Conservation (phyloP, 495 filamentous ascomycete species). For the Halenospora varia region DNA sequence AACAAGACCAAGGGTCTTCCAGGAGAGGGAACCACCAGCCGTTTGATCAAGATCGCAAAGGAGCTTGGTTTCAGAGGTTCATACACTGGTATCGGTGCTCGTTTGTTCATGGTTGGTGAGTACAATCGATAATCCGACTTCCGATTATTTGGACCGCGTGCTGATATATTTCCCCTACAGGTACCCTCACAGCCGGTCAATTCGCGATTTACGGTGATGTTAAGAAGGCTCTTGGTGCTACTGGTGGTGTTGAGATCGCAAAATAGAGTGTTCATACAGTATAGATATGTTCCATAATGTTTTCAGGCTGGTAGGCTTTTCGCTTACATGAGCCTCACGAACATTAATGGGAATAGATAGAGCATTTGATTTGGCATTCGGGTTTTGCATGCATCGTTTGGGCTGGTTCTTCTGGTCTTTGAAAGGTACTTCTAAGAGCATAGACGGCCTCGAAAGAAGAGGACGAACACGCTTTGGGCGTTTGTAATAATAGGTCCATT, state of each 20-base stretch:
- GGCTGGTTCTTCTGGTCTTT: slow-evolving; percentile 12
- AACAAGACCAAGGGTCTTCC: slow-evolving; percentile 98
- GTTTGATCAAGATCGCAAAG: slow-evolving; percentile 92
- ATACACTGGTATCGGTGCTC: slow-evolving; percentile 88
- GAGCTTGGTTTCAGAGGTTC: slow-evolving; percentile 89
- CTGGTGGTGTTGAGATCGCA: slow-evolving; percentile 76
- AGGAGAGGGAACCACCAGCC: slow-evolving; percentile 87
- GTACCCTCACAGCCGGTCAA: slow-evolving; percentile 79
- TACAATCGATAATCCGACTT: not conserved
- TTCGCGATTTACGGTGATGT: slow-evolving; percentile 94
- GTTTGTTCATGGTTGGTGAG: slow-evolving; percentile 72
- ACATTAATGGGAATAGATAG: not conserved
- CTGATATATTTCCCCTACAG: slow-evolving; percentile 37
- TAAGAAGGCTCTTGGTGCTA: slow-evolving; percentile 61
- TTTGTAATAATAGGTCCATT: slow-evolving; percentile 23
- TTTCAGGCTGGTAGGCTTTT: not conserved
- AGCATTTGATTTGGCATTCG: slow-evolving; percentile 5
- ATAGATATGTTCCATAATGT: not conserved
- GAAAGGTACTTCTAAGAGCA: slow-evolving; percentile 12
- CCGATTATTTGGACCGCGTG: slow-evolving; percentile 21
- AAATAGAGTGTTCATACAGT: slow-evolving; percentile 17
- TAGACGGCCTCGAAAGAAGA: slow-evolving; percentile 12
- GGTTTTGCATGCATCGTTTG: slow-evolving; percentile 17
- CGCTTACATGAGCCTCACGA: slow-evolving; percentile 3
- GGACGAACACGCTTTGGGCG: slow-evolving; percentile 10